Evolutionary conservation across 2,329 filamentous ascomycete species (phyloP), one percentile per base, ranked within the genome.

Genomic region (Claviceps spartinae): DNA sequence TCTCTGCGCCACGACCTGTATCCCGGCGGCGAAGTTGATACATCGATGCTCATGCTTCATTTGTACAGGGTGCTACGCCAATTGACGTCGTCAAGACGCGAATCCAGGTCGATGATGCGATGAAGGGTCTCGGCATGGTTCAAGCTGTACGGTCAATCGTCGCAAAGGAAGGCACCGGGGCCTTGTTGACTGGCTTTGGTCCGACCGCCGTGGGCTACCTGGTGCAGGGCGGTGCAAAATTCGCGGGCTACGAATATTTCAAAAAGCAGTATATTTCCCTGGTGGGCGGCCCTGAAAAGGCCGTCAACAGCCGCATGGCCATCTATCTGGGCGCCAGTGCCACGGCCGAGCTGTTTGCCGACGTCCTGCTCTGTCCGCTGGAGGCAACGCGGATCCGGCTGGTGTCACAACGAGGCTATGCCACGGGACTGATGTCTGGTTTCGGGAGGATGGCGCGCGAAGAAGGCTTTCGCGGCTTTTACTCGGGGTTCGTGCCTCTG

Each of bases 161-260:
- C 63, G 75, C 75, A 59, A 84, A 81, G 58, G 88, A 94, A 72
- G 88, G 88, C 65, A 81, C 85, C 57, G 81, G 82, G 56, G 86
- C 87, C 57, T 77, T 94, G 59, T 76, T 88, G 64, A 93, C 88
- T 18, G 88, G 88, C 64, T 85, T 88, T 69, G 88, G 88, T 55
- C 88, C 88, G 56, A 94, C 88, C 55, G 84, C 84, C 55, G 86
- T 88, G 52, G 88, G 88, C 65, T 94, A 94, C 73, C 86, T 93
- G 71, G 82, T 93, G 54, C 88, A 94, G 72, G 88, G 88, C 65
- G 87, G 87, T 60, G 85, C 85, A 77, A 94, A 94, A 75, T 94
- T 94, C 71, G 86, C 86, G 63, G 88, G 88, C 63, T 94, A 94
- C 72, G 88, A 94, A 72, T 87, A 88, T 77, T 94, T 94, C 84